Percentiles rank a stretch among this genome's conserved stretches.
Evolutionary conservation across 164 flowering plant species (phyloP).

Genomic region (Taxillus chinensis): DNA sequence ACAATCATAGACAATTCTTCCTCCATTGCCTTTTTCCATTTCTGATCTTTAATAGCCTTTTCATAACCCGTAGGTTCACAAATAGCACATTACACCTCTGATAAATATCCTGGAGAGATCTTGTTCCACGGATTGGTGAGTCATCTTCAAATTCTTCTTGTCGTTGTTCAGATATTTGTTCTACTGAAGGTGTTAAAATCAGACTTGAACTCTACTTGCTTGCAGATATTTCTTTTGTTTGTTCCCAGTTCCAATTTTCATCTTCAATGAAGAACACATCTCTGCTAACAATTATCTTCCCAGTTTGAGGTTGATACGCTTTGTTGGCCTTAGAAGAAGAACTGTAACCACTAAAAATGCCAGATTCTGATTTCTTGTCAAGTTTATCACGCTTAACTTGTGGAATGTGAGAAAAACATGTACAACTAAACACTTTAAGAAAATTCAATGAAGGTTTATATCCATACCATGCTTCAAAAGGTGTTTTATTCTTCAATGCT

Average conservation of each 20-base stretch:
- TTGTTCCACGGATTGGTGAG: not conserved
- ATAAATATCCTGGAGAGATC: not conserved
- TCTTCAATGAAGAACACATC: not conserved
- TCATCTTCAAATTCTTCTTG: not conserved
- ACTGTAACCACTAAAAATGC: not conserved
- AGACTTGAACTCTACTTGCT: too few relatives aligned
- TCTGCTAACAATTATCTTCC: not conserved
- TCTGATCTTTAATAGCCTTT: not conserved
- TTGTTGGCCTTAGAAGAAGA: too few relatives aligned
- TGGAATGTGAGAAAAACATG: not conserved
- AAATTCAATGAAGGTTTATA: not conserved
- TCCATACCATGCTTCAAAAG: not conserved
- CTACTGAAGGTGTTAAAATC: too few relatives aligned
- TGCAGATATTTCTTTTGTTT: too few relatives aligned
- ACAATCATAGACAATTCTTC: not conserved
- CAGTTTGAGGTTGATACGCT: not conserved
- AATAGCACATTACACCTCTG: not conserved
- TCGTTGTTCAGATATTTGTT: not conserved
- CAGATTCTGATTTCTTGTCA: not conserved
- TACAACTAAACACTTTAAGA: not conserved
- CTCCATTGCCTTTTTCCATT: not conserved
- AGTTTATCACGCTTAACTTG: not conserved
- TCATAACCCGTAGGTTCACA: not conserved
- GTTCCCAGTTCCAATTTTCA: not conserved
- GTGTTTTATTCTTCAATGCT: not conserved